phyloP scores from a whole-genome alignment of 163 green algal species.

The Scenedesmus sp. region DNA sequence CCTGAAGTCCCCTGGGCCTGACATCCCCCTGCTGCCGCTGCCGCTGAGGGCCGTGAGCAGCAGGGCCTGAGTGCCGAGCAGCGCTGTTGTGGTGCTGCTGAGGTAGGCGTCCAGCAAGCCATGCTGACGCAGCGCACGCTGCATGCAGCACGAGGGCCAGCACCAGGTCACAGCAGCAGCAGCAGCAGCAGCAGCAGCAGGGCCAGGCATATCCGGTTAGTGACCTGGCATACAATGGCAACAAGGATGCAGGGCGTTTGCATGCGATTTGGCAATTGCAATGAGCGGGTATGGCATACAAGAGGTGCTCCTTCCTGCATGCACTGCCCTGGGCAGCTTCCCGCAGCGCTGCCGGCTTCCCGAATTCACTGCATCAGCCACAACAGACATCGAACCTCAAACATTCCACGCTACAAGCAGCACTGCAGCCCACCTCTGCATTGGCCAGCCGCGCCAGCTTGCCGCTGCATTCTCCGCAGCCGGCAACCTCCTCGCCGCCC shows the following conservation, averaged over 20 bases:
- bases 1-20: background rate
- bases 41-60: background rate
- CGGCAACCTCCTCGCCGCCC: background rate
- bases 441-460: constrained; percentile 25
- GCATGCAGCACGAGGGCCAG: background rate
- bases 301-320: background rate
- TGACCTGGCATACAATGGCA: no score
- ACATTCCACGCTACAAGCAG: background rate
- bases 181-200: background rate
- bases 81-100: background rate
- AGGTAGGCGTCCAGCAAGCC: constrained; percentile 15
- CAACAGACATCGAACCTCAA: no score
- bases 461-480: background rate
- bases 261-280: no score
- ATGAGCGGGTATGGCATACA: no score
- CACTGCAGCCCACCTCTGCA: background rate
- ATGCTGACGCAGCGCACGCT: constrained; percentile 10
- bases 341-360: background rate
- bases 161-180: no score
- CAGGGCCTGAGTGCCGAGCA: constrained; percentile 36
- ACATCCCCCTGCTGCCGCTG: background rate
- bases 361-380: no score
- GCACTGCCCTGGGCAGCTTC: no score
- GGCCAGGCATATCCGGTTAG: background rate
- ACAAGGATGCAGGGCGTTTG: no score